These are phyloP conservation scores for Apodospora peruviana DNA, from an alignment of 495 filamentous ascomycete species.

Conservation along the genomic window DNA sequence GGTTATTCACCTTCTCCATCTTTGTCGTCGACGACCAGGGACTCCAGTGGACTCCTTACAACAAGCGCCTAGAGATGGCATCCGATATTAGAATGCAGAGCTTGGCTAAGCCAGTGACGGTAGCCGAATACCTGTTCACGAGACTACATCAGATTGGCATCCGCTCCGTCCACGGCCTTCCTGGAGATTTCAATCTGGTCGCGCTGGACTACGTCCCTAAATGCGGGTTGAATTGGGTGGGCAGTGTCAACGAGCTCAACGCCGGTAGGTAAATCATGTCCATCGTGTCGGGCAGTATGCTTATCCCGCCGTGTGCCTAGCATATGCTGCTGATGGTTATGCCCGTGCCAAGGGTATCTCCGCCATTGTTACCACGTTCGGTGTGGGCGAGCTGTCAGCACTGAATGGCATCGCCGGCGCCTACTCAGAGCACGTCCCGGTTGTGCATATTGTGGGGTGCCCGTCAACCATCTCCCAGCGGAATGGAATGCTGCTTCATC, in stretches of 20 bases:
- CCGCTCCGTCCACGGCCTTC: constrained; percentile 60
- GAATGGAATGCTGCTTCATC: constrained; percentile 71
- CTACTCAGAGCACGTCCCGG: constrained; percentile 68
- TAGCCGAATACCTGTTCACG: constrained; percentile 62
- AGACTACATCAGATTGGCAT: constrained; percentile 65
- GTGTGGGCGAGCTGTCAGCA: constrained; percentile 73
- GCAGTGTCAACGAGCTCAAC: constrained; percentile 77
- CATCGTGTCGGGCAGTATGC: background rate
- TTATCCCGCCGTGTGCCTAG: constrained; percentile 19
- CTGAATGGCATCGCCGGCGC: constrained; percentile 68
- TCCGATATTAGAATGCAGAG: constrained; percentile 29
- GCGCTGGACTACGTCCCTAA: constrained; percentile 62
- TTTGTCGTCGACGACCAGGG: no score
- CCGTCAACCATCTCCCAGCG: constrained; percentile 56
- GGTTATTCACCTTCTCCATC: no score
- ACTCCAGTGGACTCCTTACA: no score
- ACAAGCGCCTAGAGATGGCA: no score
- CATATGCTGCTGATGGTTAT: constrained; percentile 78
- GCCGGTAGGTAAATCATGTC: constrained; percentile 43
- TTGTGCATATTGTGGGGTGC: constrained; percentile 78
- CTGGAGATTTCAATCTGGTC: constrained; percentile 74
- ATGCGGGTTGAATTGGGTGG: constrained; percentile 65
- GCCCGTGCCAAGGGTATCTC: constrained; percentile 66
- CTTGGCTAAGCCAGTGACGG: constrained; percentile 40
- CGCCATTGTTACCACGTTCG: constrained; percentile 74